A percentile compares a stretch with the other conserved stretches of the same genome.
Evolutionary conservation across 805 yeast genomes (phyloP).

Genomic region (Candida lessepsii): DNA sequence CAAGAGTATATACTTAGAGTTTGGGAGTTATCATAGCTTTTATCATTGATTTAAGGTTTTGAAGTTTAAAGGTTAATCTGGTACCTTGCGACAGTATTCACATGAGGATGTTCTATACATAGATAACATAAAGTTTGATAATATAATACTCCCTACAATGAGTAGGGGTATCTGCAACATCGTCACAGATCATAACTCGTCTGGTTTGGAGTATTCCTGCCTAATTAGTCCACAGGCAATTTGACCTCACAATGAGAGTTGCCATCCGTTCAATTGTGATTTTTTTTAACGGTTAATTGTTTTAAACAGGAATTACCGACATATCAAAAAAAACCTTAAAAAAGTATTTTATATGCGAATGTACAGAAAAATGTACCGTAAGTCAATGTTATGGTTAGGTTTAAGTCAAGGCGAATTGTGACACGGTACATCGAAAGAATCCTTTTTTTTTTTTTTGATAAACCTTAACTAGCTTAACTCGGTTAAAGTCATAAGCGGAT

Average conservation of each 20-base stretch:
- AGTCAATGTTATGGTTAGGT: background rate
- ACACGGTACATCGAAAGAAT: no score
- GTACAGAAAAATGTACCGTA: background rate
- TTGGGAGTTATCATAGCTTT: no score
- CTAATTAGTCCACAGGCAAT: conserved; percentile 1
- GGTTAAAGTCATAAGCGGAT: conserved; percentile 4
- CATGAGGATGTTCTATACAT: no score
- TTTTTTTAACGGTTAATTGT: conserved; percentile 4
- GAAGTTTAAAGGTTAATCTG: no score
- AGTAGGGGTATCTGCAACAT: no score
- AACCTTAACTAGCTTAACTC: conserved; percentile 1
- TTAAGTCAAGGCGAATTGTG: conserved; percentile 1
- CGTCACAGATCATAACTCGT: background rate
- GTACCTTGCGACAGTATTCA: no score
- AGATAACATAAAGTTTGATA: no score
- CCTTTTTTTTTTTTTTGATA: conserved; percentile 1
- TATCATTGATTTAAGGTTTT: no score
- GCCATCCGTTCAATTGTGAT: background rate
- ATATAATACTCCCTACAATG: no score
- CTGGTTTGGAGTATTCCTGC: background rate
- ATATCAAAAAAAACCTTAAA: background rate
- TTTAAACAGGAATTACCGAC: conserved; percentile 5
- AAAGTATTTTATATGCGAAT: background rate
- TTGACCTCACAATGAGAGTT: conserved; percentile 3
- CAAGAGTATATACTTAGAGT: no score